Conservation (phyloP, 768 basidiomycete species). For the Pholiota molesta region DNA sequence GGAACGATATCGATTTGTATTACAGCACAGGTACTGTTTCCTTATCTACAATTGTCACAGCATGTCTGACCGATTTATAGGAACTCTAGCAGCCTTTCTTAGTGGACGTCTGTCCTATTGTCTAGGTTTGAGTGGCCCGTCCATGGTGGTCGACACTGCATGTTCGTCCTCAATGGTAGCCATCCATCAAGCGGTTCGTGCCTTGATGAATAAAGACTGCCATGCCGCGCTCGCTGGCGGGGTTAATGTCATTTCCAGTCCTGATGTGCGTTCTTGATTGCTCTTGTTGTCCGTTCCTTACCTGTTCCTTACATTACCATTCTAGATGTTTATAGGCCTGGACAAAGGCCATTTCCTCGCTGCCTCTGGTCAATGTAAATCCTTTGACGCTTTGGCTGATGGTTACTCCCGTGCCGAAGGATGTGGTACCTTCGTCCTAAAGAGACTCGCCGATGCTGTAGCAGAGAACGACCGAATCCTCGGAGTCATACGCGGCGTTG, state of each 20-base stretch:
- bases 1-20: constrained; percentile 65
- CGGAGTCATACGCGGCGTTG: constrained; percentile 69
- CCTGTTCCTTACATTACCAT: neutral
- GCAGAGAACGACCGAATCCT: constrained; percentile 69
- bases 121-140: constrained; percentile 70
- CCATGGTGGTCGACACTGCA: constrained; percentile 72
- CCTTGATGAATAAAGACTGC: constrained; percentile 66
- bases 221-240: constrained; percentile 72
- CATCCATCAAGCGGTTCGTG: constrained; percentile 69
- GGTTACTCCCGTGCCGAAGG: constrained; percentile 77
- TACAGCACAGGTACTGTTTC: constrained; percentile 61
- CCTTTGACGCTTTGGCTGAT: constrained; percentile 73
- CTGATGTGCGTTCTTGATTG: constrained; percentile 53
- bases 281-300: neutral
- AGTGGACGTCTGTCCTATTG: constrained; percentile 74
- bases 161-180: constrained; percentile 75
- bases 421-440: constrained; percentile 70
- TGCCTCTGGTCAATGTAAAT: constrained; percentile 66
- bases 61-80: constrained; percentile 34
- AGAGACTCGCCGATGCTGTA: constrained; percentile 67
- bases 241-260: constrained; percentile 72
- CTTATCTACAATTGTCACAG: constrained; percentile 1
- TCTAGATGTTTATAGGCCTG: constrained; percentile 69
- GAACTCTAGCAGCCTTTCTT: constrained; percentile 69
- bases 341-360: constrained; percentile 72